Base-by-base conservation (phyloP, 805 yeast species). In the Ogataea methanolica region DNA sequence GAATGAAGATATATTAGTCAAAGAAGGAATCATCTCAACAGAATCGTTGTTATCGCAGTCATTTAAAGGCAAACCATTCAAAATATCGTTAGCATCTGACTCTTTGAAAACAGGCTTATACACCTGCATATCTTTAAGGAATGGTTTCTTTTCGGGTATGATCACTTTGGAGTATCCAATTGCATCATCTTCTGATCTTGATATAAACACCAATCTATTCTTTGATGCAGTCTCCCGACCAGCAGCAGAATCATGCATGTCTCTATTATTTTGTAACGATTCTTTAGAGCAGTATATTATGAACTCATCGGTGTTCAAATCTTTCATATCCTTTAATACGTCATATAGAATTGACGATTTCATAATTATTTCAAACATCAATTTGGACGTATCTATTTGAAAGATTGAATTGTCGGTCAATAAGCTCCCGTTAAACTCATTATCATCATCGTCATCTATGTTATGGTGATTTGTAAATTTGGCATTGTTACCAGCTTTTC, bases 91-190 rank as follows among this genome's bases (percentile, higher is more conserved):
- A 39, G 14, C 11, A 4, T 19, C 17, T 4, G 6, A 21, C 23
- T 23, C 21, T 1, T 31, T 37, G 6, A 34, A 1, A 5, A 48
- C 50, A 2, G 63, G 62, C 23, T 55, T 59, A 51, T 54, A 70
- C 1, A 78, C 56, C n/a, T 61, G 71, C 31, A 88, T 61, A 39
- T 82, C 80, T 51, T 85, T 92, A 33, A 89, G 62, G 12, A 81
- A 77, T 2, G 80, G 69, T 54, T 75, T 73, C 42, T 78, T 85
- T 50, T 74, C 76, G 0, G 96, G 96, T 41, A 83, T 73, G 9
- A 76, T 72, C 19, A 88, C 69, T 57, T 84, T 82, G 36, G 88
- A 81, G 44, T 74, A 71, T 0, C 96, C 96, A 41, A 87, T 73
- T n/a, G 67, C 50, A 23, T 82, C 85, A 11, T 92, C 87, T 36